A percentile compares a stretch with the other conserved stretches of the same genome.
Conservation (phyloP, 306 rosid species). For the Cucurbita ficifolia region DNA sequence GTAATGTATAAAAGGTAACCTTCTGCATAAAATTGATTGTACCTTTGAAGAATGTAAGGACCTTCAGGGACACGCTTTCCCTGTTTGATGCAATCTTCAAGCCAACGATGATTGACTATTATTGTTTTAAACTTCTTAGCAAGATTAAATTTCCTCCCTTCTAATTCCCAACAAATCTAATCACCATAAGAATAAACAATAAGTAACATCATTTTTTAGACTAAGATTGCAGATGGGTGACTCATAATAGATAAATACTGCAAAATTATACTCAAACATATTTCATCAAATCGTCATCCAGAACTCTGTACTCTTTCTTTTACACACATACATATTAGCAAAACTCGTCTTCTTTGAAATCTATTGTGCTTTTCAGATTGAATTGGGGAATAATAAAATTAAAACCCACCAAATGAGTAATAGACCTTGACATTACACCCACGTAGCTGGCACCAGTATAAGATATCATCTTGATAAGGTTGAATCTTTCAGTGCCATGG, state of each 20-base stretch:
- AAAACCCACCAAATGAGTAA: slow-evolving; percentile 63
- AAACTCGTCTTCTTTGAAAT: background rate
- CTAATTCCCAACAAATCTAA: slow-evolving; percentile 65
- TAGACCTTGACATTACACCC: slow-evolving; percentile 53
- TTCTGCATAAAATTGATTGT: background rate
- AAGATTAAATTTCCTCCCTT: slow-evolving; percentile 50
- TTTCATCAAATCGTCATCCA: background rate
- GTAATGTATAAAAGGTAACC: too few relatives aligned
- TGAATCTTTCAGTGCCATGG: slow-evolving; percentile 46
- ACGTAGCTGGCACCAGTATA: slow-evolving; percentile 55
- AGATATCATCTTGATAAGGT: slow-evolving; percentile 62
- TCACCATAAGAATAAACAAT: background rate
- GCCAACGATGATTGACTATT: slow-evolving; percentile 67
- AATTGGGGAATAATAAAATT: background rate
- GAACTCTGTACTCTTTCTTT: background rate
- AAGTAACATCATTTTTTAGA: background rate
- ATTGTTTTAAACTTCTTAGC: slow-evolving; percentile 33
- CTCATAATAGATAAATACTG: background rate
- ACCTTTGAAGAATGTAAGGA: slow-evolving; percentile 55
- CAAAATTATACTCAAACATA: background rate
- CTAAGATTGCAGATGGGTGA: background rate
- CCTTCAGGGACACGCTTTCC: slow-evolving; percentile 56
- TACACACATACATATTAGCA: background rate
- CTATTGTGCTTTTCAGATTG: background rate
- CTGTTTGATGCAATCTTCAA: slow-evolving; percentile 71